Conservation (phyloP, 208 protist genomes). For the Leishmania martiniquensis region DNA sequence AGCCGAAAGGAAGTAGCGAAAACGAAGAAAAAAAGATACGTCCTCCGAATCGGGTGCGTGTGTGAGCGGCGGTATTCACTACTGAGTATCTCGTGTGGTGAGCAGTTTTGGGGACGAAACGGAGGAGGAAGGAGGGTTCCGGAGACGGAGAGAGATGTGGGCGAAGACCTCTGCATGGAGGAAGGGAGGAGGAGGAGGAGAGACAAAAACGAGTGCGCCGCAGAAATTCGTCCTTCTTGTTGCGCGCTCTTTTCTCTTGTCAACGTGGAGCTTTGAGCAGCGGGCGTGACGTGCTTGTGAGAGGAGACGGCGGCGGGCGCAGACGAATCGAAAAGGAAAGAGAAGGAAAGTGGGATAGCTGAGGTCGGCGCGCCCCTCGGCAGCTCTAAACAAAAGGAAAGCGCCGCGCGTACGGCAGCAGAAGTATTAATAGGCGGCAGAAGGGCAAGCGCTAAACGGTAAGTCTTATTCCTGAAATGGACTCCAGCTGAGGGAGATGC, state of each 20-base stretch:
- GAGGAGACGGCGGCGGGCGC: not conserved
- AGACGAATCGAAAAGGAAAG: not conserved
- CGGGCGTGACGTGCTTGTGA: not conserved
- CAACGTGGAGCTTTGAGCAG: not conserved
- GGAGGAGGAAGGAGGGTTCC: not conserved
- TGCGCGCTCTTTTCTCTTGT: not conserved
- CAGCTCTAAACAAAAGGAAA: not conserved
- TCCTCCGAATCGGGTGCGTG: not conserved
- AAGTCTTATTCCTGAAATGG: not conserved
- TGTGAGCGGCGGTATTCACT: not conserved
- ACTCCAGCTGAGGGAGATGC: not conserved
- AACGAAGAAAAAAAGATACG: conserved; percentile 2
- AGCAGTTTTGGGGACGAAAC: not conserved
- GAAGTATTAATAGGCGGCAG: not conserved
- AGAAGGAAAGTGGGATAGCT: not conserved
- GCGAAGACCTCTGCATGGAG: not conserved
- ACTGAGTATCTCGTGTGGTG: not conserved
- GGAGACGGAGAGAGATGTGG: not conserved
- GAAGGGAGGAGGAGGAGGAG: conserved; percentile 5
- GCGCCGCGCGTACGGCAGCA: not conserved
- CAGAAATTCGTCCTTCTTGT: not conserved
- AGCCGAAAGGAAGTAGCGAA: not conserved
- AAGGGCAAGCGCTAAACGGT: not conserved
- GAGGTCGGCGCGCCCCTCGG: no score
- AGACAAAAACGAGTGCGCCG: not conserved